Evolutionary conservation across 2,329 filamentous ascomycete genomes (phyloP).

Genomic region (Colletotrichum endophyticum): DNA sequence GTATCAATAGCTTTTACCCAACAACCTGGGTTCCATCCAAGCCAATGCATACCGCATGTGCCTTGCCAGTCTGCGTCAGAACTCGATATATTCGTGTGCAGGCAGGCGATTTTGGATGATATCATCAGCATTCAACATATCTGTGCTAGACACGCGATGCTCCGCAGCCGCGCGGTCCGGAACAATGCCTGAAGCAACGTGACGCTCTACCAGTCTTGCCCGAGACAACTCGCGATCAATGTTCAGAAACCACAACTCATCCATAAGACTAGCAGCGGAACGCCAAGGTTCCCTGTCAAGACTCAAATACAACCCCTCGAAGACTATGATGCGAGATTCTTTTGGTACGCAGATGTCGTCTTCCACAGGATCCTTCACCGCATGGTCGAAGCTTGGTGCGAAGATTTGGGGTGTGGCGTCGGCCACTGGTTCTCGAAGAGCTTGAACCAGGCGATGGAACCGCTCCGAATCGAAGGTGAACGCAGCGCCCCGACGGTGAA

Average conservation of each 20-base stretch:
- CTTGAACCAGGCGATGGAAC: neutral
- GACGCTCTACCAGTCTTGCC: neutral
- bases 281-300: neutral
- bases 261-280: neutral
- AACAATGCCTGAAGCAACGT: neutral
- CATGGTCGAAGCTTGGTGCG: neutral
- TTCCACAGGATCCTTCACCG: neutral
- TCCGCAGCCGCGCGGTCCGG: neutral
- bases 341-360: neutral
- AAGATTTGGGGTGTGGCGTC: neutral
- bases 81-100: neutral
- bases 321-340: neutral
- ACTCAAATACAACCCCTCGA: neutral
- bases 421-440: neutral
- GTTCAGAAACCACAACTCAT: neutral
- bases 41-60: neutral
- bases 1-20: neutral
- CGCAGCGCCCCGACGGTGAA: neutral
- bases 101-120: neutral
- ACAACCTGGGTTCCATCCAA: rapidly evolving
- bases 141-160: neutral
- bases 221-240: neutral
- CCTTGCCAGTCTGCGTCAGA: neutral
- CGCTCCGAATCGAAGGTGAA: neutral
- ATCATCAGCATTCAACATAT: neutral